Evolutionary conservation across 352 stramenopile species (phyloP).

Genomic region (Phytophthora cryptogea): DNA sequence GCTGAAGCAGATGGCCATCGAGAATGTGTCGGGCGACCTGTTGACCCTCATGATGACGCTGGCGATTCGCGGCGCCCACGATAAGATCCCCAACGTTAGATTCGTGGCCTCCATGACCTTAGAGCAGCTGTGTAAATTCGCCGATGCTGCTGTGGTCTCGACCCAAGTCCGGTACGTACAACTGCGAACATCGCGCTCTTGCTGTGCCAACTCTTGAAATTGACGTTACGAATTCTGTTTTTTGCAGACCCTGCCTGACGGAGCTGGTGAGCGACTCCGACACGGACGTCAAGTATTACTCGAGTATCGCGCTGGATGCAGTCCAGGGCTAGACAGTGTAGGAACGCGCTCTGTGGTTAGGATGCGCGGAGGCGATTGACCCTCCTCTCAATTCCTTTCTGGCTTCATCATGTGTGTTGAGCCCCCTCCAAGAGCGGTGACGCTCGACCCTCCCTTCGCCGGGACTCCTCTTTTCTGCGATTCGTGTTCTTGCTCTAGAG

Average conservation of each 20-base stretch:
- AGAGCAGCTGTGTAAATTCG: slow-evolving; percentile 83
- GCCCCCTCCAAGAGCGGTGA: slow-evolving; percentile 8
- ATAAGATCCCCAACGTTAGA: slow-evolving; percentile 90
- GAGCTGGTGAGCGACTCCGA: slow-evolving; percentile 81
- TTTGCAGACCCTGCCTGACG: slow-evolving; percentile 67
- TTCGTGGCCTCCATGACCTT: slow-evolving; percentile 88
- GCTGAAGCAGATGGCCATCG: slow-evolving; percentile 70
- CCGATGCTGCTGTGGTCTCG: slow-evolving; percentile 65
- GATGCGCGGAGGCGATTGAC: slow-evolving; percentile 24
- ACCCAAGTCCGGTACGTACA: slow-evolving; percentile 71
- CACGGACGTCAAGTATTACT: slow-evolving; percentile 89
- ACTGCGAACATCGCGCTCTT: background rate
- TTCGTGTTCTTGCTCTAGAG: slow-evolving; percentile 33
- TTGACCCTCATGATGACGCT: slow-evolving; percentile 64
- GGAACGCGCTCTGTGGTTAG: slow-evolving; percentile 32
- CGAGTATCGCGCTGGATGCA: slow-evolving; percentile 77
- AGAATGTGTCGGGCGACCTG: slow-evolving; percentile 77
- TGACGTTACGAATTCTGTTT: slow-evolving; percentile 8
- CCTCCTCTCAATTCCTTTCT: slow-evolving; percentile 35
- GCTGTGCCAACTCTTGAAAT: background rate
- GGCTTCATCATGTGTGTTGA: slow-evolving; percentile 26
- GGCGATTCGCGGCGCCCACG: slow-evolving; percentile 70
- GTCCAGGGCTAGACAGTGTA: slow-evolving; percentile 64
- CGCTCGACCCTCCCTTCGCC: slow-evolving; percentile 3
- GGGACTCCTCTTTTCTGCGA: slow-evolving; percentile 22